Conservation (phyloP, 129 eudicot species). For the Heracleum sosnowskyi region DNA sequence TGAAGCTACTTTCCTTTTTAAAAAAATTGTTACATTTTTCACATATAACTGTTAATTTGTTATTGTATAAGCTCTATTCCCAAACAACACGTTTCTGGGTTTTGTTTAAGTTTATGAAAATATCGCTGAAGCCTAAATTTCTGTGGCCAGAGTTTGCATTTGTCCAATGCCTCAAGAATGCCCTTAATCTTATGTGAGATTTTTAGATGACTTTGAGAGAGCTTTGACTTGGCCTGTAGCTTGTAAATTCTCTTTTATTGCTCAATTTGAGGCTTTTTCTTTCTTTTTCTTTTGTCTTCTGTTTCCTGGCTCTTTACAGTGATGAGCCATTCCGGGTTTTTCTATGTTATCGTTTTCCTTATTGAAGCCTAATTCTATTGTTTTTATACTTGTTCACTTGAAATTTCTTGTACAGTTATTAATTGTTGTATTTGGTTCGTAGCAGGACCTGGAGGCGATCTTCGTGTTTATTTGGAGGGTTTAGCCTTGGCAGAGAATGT, state of each 20-base stretch:
- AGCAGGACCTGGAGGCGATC: conserved; percentile 10
- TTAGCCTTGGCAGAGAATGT: conserved; percentile 11
- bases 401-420: not conserved
- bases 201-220: not conserved
- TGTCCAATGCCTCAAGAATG: not conserved
- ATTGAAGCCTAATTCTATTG: not conserved
- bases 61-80: no score
- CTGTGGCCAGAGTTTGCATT: not conserved
- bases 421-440: not conserved
- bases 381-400: not conserved
- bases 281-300: not conserved
- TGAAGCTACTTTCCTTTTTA: no score
- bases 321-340: not conserved
- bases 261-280: not conserved
- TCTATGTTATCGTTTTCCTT: not conserved
- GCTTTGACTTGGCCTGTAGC: not conserved
- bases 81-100: not conserved
- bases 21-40: no score
- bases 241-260: not conserved
- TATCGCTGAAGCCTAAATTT: not conserved
- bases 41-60: not conserved
- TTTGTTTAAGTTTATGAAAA: not conserved
- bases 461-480: conserved; percentile 14
- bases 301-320: not conserved
- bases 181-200: not conserved